These are phyloP conservation scores for Ploettnerulaceae sp. DNA, from an alignment of 2,329 filamentous ascomycete species.

Conservation along the genomic window DNA sequence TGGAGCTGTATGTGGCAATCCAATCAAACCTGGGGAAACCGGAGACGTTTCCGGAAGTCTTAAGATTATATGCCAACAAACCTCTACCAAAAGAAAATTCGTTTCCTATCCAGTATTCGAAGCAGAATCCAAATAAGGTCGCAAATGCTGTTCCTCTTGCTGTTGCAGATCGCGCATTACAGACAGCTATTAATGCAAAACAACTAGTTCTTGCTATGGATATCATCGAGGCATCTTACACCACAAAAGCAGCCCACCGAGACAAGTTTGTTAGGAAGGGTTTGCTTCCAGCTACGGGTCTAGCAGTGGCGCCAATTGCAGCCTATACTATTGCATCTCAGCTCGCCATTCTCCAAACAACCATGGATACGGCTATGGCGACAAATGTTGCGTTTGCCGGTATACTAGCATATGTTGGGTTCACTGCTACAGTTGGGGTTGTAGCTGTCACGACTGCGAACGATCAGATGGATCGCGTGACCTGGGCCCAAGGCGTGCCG, in stretches of 20 bases:
- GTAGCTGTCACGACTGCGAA: conserved; percentile 83
- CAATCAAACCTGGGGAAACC: conserved; percentile 70
- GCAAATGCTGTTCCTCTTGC: conserved; percentile 67
- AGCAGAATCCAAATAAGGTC: conserved; percentile 62
- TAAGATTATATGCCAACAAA: conserved; percentile 81
- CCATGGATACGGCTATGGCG: conserved; percentile 71
- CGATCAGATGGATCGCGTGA: conserved; percentile 91
- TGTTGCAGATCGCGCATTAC: conserved; percentile 68
- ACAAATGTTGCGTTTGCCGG: conserved; percentile 76
- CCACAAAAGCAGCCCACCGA: conserved; percentile 59
- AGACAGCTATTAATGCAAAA: conserved; percentile 72
- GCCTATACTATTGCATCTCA: conserved; percentile 67
- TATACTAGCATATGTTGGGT: conserved; percentile 76
- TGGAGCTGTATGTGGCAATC: conserved; percentile 70
- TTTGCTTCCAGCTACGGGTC: conserved; percentile 52
- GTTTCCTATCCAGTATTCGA: conserved; percentile 53
- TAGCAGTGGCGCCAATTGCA: conserved; percentile 57
- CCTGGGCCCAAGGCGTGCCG: conserved; percentile 79
- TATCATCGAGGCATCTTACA: conserved; percentile 66
- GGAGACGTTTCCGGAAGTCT: conserved; percentile 71
- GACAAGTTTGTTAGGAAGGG: conserved; percentile 63
- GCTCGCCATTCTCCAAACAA: conserved; percentile 60
- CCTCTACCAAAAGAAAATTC: conserved; percentile 60
- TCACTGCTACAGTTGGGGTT: conserved; percentile 75
- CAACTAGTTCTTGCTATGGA: conserved; percentile 74